These are phyloP conservation scores for Erodium maritimum DNA, from an alignment of 345 rosid species.

Conservation along the genomic window DNA sequence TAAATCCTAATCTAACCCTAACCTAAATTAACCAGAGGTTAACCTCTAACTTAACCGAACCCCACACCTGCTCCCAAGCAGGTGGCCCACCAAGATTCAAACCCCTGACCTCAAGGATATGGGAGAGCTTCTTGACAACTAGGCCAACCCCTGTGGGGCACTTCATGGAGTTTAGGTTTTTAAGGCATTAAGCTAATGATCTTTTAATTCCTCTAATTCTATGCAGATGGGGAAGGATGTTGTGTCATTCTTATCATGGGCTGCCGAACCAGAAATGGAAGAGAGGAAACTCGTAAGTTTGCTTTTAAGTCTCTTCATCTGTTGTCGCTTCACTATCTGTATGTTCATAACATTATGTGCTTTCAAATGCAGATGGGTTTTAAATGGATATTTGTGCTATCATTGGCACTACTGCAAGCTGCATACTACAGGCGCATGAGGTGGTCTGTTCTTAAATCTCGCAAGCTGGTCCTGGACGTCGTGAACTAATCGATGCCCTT, in stretches of 20 bases:
- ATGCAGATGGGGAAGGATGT: constrained; percentile 99
- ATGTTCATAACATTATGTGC: background rate
- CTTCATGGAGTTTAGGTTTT: background rate
- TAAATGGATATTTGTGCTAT: constrained; percentile 92
- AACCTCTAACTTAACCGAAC: no score
- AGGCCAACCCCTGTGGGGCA: background rate
- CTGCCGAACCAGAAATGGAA: constrained; percentile 99
- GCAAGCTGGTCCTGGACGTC: constrained; percentile 78
- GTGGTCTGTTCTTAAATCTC: constrained; percentile 89
- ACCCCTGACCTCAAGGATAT: no score
- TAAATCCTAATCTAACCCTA: background rate
- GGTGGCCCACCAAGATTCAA: no score
- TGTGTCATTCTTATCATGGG: constrained; percentile 84
- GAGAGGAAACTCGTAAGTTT: constrained; percentile 80
- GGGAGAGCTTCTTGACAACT: background rate
- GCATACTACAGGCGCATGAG: constrained; percentile 79
- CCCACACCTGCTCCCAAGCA: no score
- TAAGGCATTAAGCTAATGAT: constrained; percentile 5
- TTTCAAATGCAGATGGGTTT: constrained; percentile 79
- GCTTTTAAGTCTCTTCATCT: background rate
- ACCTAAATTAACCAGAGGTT: no score
- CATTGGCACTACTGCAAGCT: constrained; percentile 89
- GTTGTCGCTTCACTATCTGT: background rate
- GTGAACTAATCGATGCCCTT: constrained; percentile 43
- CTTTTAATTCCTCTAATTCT: background rate